Evolutionary conservation across 768 basidiomycete genomes (phyloP), one percentile per base, ranked within the genome.

Genomic region (Coprinellus micaceus): DNA sequence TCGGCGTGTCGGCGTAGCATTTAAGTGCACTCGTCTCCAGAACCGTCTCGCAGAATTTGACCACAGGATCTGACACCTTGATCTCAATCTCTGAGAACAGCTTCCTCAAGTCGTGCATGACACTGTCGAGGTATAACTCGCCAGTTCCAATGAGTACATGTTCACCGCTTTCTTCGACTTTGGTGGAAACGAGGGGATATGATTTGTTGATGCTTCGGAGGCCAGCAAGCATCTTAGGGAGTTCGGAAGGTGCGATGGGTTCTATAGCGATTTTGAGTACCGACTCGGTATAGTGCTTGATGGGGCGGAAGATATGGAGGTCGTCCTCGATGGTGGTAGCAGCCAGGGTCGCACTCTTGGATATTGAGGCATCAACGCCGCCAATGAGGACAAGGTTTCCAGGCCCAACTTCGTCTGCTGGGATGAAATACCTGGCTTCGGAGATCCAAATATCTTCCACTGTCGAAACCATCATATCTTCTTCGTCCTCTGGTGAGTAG

Each of bases 31-130:
- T 94, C 29, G 96, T 98, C 77, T 99, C 97, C 61, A 98, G 77
- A 21, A 98, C 96, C 1, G 97, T 99, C 76, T 99, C 97, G 67
- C 92, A 91, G 76, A 99, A 99, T 67, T 94, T 93, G 15, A 94
- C 96, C 37, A 98, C 94, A 1, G 97, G 97, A 76, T 99, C 97
- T 22, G 96, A 98, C 13, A 98, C 94, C 77, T 99, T 99, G 80
- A 99, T 98, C 79, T 99, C 97, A 63, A 98, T 97, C 77, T 99
- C 97, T 28, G 94, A 86, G 74, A 96, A 99, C 58, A 98, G 67
- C 58, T 81, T 83, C 59, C 97, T 80, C 50, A 99, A 74, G 71
- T 99, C 97, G 66, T 99, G 96, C 86, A 99, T 86, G 44, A 96
- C 90, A 60, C 89, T 96, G 68, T 99, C 97, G 64, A 99, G 77